Evolutionary conservation across 129 eudicot species (phyloP).

Genomic region (Centrapalus pauciflorus): DNA sequence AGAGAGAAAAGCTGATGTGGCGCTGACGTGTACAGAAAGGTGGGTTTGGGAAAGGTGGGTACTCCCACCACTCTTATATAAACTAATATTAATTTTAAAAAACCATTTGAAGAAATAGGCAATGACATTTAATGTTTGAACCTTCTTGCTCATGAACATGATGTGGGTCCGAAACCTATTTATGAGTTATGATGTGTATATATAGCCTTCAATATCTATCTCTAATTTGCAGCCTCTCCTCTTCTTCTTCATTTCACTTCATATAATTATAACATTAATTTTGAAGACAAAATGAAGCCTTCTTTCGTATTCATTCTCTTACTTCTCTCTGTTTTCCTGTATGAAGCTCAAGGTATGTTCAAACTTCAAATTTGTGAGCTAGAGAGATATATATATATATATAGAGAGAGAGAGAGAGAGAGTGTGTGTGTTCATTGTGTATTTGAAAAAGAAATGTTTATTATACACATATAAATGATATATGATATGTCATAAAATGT

Average conservation of each 20-base stretch:
- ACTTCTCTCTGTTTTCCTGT: constrained; percentile 33
- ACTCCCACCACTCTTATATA: too few relatives aligned
- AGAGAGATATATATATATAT: too few relatives aligned
- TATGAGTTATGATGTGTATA: constrained; percentile 20
- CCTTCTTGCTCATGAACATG: constrained; percentile 12
- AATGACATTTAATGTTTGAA: constrained; percentile 2
- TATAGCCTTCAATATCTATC: constrained; percentile 19
- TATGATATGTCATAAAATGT: not conserved
- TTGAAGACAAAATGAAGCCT: constrained; percentile 35
- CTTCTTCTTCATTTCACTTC: constrained; percentile 12
- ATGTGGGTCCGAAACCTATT: constrained; percentile 22
- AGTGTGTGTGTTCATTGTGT: too few relatives aligned
- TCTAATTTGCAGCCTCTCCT: constrained; percentile 1
- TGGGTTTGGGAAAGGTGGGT: too few relatives aligned
- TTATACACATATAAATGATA: not conserved
- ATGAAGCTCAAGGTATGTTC: constrained; percentile 58
- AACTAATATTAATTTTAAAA: not conserved
- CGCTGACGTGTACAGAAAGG: too few relatives aligned
- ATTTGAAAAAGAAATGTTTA: too few relatives aligned
- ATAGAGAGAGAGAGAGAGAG: too few relatives aligned
- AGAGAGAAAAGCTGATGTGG: too few relatives aligned
- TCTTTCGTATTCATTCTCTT: constrained; percentile 25
- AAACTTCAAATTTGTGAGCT: too few relatives aligned
- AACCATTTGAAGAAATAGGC: constrained; percentile 5
- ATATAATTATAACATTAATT: not conserved